phyloP scores from a whole-genome alignment of 495 filamentous ascomycete genomes.

The Polyplosphaeria fusca region DNA sequence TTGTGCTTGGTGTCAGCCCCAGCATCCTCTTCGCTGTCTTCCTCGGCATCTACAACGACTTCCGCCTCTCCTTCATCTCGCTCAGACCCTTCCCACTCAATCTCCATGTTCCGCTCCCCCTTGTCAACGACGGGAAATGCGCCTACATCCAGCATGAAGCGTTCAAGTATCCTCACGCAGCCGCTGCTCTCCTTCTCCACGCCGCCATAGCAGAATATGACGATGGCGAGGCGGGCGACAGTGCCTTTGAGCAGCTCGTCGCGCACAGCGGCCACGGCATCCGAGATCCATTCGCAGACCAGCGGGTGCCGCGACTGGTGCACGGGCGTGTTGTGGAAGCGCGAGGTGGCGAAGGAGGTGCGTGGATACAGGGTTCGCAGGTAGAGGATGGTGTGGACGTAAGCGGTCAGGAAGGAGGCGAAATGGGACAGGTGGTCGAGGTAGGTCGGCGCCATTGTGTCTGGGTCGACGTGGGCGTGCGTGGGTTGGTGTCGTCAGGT shows the following conservation, averaged over 20 bases:
- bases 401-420: conserved; percentile 76
- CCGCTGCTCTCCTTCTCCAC: not conserved
- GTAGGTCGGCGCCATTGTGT: conserved; percentile 42
- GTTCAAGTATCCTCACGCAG: conserved; percentile 54
- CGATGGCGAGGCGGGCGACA: conserved; percentile 69
- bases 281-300: conserved; percentile 86
- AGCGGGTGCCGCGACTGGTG: conserved; percentile 85
- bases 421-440: conserved; percentile 57
- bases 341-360: conserved; percentile 73
- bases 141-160: conserved; percentile 81
- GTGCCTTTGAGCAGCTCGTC: conserved; percentile 68
- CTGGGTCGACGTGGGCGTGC: not conserved
- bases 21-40: not conserved
- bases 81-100: conserved; percentile 51
- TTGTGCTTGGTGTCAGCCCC: conserved; percentile 41
- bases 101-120: conserved; percentile 41
- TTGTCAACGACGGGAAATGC: conserved; percentile 62
- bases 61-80: not conserved
- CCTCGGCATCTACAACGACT: conserved; percentile 5
- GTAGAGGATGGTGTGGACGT: conserved; percentile 91
- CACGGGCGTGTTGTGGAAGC: conserved; percentile 85
- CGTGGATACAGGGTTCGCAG: conserved; percentile 79
- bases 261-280: conserved; percentile 73
- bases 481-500: too few relatives aligned
- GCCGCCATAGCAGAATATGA: conserved; percentile 61